phyloP scores from a whole-genome alignment of 108 stramenopile species.

The Nannochloropsis salina region DNA sequence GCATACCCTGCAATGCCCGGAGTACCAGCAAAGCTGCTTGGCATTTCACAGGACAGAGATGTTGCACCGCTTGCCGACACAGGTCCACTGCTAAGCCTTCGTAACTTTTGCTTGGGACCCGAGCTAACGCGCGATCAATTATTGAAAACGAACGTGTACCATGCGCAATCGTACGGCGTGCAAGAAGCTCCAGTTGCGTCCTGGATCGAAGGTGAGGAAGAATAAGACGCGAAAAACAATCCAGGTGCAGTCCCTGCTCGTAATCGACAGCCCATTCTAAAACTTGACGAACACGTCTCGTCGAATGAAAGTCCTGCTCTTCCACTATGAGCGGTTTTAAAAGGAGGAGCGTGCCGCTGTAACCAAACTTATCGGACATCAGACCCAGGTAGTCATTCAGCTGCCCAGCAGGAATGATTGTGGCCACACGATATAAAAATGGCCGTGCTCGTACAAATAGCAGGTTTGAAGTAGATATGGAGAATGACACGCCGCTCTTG shows the following conservation, averaged over 20 bases:
- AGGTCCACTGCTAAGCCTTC: not conserved
- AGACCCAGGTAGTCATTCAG: conserved; percentile 7
- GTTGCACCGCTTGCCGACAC: conserved; percentile 3
- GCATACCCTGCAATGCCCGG: not conserved
- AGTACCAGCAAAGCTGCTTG: not conserved
- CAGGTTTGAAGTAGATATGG: too few relatives aligned
- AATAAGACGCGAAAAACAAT: not conserved
- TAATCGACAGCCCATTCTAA: conserved; percentile 3
- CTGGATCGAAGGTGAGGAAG: not conserved
- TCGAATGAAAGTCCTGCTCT: not conserved
- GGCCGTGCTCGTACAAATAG: not conserved
- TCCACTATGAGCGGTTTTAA: not conserved
- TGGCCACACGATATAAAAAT: not conserved
- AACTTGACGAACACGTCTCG: not conserved
- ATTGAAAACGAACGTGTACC: not conserved
- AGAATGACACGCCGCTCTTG: too few relatives aligned
- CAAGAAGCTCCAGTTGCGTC: not conserved
- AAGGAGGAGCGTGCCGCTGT: not conserved
- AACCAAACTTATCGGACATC: not conserved
- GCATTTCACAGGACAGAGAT: not conserved
- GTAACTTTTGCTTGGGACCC: not conserved
- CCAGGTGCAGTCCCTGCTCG: not conserved
- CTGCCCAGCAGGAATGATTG: not conserved
- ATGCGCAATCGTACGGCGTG: not conserved
- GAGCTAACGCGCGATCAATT: not conserved